Evolutionary conservation across 768 basidiomycete genomes (phyloP).

Genomic region (Mycena vulgaris): DNA sequence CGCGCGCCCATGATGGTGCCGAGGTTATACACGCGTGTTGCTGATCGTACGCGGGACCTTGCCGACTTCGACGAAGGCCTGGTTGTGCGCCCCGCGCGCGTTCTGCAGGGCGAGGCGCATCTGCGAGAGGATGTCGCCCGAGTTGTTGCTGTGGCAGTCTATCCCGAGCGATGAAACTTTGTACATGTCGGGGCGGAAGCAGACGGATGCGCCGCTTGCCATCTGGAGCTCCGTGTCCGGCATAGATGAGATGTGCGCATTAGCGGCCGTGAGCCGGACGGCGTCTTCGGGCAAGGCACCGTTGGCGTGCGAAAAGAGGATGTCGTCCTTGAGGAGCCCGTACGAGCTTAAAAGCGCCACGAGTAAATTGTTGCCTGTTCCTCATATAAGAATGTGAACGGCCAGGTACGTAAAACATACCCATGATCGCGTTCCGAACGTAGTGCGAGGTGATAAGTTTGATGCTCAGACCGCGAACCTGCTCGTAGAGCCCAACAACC

Average conservation of each 20-base stretch:
- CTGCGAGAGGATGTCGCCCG: slow-evolving; percentile 33
- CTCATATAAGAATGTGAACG: not conserved
- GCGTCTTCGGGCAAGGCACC: slow-evolving; percentile 21
- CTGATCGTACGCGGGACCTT: slow-evolving; percentile 15
- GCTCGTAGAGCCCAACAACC: slow-evolving; percentile 15
- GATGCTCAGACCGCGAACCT: slow-evolving; percentile 13
- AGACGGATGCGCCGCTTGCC: slow-evolving; percentile 24
- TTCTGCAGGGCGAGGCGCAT: slow-evolving; percentile 35
- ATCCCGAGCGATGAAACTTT: slow-evolving; percentile 28
- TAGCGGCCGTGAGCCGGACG: not conserved
- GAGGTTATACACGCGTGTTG: slow-evolving; percentile 31
- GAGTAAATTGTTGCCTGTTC: slow-evolving; percentile 8
- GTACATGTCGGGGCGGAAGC: slow-evolving; percentile 30
- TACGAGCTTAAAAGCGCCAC: slow-evolving; percentile 22
- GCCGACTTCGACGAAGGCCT: slow-evolving; percentile 13
- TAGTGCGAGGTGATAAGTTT: slow-evolving; percentile 34
- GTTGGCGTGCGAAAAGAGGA: slow-evolving; percentile 32
- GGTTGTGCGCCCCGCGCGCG: slow-evolving; percentile 24
- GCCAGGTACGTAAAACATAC: not conserved
- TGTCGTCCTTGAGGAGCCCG: slow-evolving; percentile 31
- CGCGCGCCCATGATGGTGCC: slow-evolving; percentile 35
- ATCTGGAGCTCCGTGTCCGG: slow-evolving; percentile 35
- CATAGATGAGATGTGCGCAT: slow-evolving; percentile 29
- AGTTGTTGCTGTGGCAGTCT: slow-evolving; percentile 35
- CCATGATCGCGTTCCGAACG: slow-evolving; percentile 2